Conservation (phyloP, 768 basidiomycete species). For the Solioccasus polychromus region DNA sequence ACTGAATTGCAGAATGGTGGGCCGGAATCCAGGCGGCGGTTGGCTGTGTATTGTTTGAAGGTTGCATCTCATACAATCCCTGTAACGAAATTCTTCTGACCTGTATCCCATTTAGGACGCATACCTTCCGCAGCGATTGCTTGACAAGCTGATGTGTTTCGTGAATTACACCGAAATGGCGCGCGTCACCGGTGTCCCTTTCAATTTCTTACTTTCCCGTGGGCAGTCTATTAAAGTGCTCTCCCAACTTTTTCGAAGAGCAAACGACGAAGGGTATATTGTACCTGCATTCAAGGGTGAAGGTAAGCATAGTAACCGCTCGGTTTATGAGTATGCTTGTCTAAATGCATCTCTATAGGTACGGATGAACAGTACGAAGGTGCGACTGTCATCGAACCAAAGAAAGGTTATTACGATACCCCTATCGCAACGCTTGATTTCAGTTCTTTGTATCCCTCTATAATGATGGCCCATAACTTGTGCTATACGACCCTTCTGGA, state of each 20-base stretch:
- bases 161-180: slow-evolving; percentile 99
- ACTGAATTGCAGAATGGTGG: slow-evolving; percentile 98
- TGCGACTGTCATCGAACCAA: slow-evolving; percentile 97
- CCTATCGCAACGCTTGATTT: slow-evolving; percentile 99
- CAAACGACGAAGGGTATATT: slow-evolving; percentile 87
- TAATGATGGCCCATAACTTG: slow-evolving; percentile 99
- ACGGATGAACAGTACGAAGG: slow-evolving; percentile 98
- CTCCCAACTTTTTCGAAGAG: slow-evolving; percentile 91
- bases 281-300: slow-evolving; percentile 84
- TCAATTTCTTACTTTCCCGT: slow-evolving; percentile 90
- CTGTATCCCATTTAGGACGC: slow-evolving; percentile 65
- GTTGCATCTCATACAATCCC: slow-evolving; percentile 34
- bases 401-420: slow-evolving; percentile 91
- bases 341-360: slow-evolving; percentile 41
- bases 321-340: background rate
- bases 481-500: slow-evolving; percentile 98
- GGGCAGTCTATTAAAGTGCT: slow-evolving; percentile 99
- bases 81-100: slow-evolving; percentile 3
- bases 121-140: slow-evolving; percentile 90
- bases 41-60: slow-evolving; percentile 98
- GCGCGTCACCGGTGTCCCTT: slow-evolving; percentile 99
- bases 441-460: slow-evolving; percentile 96
- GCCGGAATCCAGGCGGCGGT: slow-evolving; percentile 83
- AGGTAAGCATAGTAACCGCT: slow-evolving; percentile 43
- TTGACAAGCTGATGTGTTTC: slow-evolving; percentile 99